Evolutionary conservation across 2,329 filamentous ascomycete species (phyloP).

Genomic region (Venturia oleaginea): DNA sequence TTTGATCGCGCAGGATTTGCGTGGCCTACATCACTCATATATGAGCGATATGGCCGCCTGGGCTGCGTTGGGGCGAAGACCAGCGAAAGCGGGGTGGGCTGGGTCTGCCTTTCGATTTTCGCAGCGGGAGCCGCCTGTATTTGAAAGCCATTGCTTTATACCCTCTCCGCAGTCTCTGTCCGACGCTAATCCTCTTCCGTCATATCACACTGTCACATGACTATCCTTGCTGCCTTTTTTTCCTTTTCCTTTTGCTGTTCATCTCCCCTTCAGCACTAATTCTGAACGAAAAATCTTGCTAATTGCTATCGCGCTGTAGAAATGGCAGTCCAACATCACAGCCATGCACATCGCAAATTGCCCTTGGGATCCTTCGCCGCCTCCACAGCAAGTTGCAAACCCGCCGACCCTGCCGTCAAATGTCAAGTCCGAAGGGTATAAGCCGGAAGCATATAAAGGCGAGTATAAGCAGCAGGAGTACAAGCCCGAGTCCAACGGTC

Average conservation of each 20-base stretch:
- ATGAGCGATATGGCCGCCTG: slow-evolving; percentile 11
- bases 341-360: slow-evolving; percentile 77
- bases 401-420: slow-evolving; percentile 29
- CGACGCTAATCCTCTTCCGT: slow-evolving; percentile 9
- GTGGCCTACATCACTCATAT: neutral
- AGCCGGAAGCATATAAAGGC: neutral
- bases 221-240: neutral
- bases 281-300: neutral
- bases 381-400: slow-evolving; percentile 39
- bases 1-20: neutral
- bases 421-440: slow-evolving; percentile 21
- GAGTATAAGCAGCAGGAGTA: slow-evolving; percentile 10
- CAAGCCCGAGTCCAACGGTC: slow-evolving; percentile 20
- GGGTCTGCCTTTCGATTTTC: neutral
- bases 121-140: slow-evolving; percentile 11
- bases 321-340: slow-evolving; percentile 89
- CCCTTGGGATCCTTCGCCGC: slow-evolving; percentile 87
- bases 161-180: slow-evolving; percentile 6
- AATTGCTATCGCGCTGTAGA: slow-evolving; percentile 41
- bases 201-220: slow-evolving; percentile 8
- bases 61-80: slow-evolving; percentile 9
- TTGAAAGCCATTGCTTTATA: slow-evolving; percentile 13
- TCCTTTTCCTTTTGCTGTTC: neutral
- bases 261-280: neutral
- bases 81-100: slow-evolving; percentile 12